Evolutionary conservation across 768 basidiomycete species (phyloP).

Genomic region (Clavulina sp.): DNA sequence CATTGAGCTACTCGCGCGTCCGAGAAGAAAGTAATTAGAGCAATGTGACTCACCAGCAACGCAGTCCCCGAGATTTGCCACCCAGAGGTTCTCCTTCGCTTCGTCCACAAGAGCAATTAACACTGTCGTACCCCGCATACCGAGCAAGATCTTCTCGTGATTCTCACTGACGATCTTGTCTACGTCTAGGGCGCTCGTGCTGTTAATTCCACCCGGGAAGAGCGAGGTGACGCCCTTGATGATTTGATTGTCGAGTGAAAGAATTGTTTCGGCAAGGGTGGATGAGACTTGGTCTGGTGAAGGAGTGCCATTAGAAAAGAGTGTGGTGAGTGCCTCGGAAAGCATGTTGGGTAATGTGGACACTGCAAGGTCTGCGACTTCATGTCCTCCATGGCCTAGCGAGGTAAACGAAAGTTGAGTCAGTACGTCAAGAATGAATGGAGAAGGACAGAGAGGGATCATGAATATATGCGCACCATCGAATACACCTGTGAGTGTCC

Average conservation of each 20-base stretch:
- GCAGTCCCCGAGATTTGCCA: constrained; percentile 68
- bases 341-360: constrained; percentile 52
- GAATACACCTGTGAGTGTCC: constrained; percentile 55
- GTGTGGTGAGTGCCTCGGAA: constrained; percentile 30
- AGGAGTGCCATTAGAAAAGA: not conserved
- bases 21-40: constrained; percentile 3
- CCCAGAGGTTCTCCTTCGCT: constrained; percentile 48
- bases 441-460: constrained; percentile 8
- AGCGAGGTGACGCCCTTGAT: constrained; percentile 45
- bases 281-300: constrained; percentile 22
- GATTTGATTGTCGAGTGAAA: constrained; percentile 48
- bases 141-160: constrained; percentile 46
- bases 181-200: constrained; percentile 27
- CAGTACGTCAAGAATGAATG: not conserved
- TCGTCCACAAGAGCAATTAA: constrained; percentile 59
- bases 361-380: constrained; percentile 50
- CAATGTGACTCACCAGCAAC: constrained; percentile 40
- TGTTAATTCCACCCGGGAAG: constrained; percentile 28
- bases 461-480: constrained; percentile 31
- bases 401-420: no score
- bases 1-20: not conserved
- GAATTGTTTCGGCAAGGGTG: constrained; percentile 39
- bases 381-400: constrained; percentile 49
- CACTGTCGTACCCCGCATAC: constrained; percentile 68
- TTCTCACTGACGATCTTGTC: constrained; percentile 51